Conservation (phyloP, 306 rosid genomes). For the Citrullus colocynthis region DNA sequence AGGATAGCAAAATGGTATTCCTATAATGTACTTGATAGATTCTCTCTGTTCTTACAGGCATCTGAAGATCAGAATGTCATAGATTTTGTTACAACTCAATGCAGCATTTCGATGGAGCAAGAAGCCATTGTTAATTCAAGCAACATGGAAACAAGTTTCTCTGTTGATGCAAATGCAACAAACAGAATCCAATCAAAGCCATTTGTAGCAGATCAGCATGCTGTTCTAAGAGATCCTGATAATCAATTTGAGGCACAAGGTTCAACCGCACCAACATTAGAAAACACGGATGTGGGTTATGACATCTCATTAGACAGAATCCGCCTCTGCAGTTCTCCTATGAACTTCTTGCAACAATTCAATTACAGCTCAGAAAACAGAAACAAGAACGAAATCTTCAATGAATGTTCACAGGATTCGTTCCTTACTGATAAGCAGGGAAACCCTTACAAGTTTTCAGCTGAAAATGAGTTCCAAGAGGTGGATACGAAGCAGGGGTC, state of each 20-base stretch:
- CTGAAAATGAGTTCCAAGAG: constrained; percentile 18
- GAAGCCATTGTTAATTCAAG: constrained; percentile 29
- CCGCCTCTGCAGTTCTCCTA: constrained; percentile 28
- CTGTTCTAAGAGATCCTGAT: constrained; percentile 23
- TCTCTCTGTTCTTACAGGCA: constrained; percentile 30
- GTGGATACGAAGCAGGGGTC: constrained; percentile 25
- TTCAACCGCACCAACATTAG: constrained; percentile 20
- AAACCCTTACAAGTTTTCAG: constrained; percentile 14
- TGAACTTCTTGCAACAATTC: constrained; percentile 57
- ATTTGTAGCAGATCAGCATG: constrained; percentile 20
- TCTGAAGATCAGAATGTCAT: constrained; percentile 57
- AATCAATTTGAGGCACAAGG: constrained; percentile 16
- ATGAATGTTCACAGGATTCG: constrained; percentile 41
- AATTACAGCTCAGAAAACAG: constrained; percentile 29
- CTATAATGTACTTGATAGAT: neutral
- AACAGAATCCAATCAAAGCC: constrained; percentile 31
- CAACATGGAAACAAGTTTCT: constrained; percentile 20
- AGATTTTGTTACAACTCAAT: constrained; percentile 47
- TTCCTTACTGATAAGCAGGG: constrained; percentile 31
- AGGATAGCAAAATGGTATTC: neutral
- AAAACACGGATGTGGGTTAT: constrained; percentile 28
- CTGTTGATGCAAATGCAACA: constrained; percentile 18
- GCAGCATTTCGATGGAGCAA: constrained; percentile 34
- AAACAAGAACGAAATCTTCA: constrained; percentile 22
- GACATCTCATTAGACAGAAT: constrained; percentile 30